Conservation (phyloP, 768 basidiomycete species). For the Suillus cothurnatus region DNA sequence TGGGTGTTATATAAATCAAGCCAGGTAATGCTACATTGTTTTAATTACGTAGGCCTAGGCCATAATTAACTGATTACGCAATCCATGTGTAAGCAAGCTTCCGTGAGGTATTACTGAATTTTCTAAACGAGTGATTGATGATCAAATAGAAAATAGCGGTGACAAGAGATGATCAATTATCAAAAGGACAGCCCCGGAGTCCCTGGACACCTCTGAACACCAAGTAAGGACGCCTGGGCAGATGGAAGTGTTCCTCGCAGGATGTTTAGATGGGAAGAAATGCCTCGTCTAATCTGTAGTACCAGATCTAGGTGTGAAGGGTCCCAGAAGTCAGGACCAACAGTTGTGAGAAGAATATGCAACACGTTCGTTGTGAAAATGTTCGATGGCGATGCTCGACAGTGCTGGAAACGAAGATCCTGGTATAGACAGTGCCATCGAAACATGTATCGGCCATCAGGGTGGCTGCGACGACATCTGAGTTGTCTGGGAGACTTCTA, state of each 20-base stretch:
- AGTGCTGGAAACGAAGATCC: constrained; percentile 24
- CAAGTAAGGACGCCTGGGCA: background rate
- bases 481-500: constrained; percentile 29
- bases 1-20: background rate
- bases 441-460: background rate
- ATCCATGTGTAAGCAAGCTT: background rate
- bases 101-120: background rate
- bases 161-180: background rate
- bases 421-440: background rate
- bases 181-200: constrained; percentile 3
- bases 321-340: constrained; percentile 8
- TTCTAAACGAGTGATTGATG: background rate
- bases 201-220: background rate
- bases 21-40: background rate
- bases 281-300: background rate
- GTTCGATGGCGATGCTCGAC: constrained; percentile 20
- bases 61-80: too few species aligned
- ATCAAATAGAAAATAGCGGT: background rate
- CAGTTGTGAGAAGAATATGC: constrained; percentile 25
- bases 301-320: background rate
- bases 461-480: constrained; percentile 8
- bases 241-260: background rate
- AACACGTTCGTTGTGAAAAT: constrained; percentile 20
- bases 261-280: background rate
- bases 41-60: background rate